Evolutionary conservation across 257 asterid species (phyloP).

Genomic region (Datura wrightii): DNA sequence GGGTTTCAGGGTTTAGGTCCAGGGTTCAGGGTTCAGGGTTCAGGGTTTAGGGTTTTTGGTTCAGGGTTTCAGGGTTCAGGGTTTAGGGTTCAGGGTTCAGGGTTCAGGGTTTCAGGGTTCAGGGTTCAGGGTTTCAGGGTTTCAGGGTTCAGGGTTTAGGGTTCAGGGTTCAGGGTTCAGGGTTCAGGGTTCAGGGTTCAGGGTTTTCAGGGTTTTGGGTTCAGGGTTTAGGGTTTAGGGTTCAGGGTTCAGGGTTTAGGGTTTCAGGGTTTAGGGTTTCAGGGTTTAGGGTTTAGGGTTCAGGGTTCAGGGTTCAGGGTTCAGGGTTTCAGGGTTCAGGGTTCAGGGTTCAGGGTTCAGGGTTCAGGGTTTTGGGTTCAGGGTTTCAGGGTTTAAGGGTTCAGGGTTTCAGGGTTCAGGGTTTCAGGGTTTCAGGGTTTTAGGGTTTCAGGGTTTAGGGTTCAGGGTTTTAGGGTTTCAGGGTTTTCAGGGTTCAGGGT

Average conservation of each 20-base stretch:
- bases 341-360: neutral
- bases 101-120: slow-evolving; percentile 12
- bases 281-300: slow-evolving; percentile 24
- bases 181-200: slow-evolving; percentile 26
- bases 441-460: slow-evolving; percentile 34
- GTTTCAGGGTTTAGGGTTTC: slow-evolving; percentile 21
- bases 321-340: neutral
- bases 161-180: slow-evolving; percentile 20
- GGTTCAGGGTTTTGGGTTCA: slow-evolving; percentile 24
- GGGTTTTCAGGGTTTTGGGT: slow-evolving; percentile 27
- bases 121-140: slow-evolving; percentile 9
- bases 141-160: slow-evolving; percentile 27
- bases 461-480: slow-evolving; percentile 35
- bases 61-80: slow-evolving; percentile 17
- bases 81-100: slow-evolving; percentile 26
- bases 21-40: slow-evolving; percentile 24
- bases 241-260: slow-evolving; percentile 26
- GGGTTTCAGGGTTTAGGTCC: slow-evolving; percentile 26
- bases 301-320: slow-evolving; percentile 28
- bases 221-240: slow-evolving; percentile 26
- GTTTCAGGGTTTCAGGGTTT: neutral
- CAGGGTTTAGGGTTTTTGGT: slow-evolving; percentile 22
- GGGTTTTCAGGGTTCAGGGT: slow-evolving; percentile 31
- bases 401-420: slow-evolving; percentile 22
- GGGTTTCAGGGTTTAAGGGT: slow-evolving; percentile 23